These are phyloP conservation scores for Penicillium cataractarum DNA, from an alignment of 495 filamentous ascomycete species.

Conservation along the genomic window DNA sequence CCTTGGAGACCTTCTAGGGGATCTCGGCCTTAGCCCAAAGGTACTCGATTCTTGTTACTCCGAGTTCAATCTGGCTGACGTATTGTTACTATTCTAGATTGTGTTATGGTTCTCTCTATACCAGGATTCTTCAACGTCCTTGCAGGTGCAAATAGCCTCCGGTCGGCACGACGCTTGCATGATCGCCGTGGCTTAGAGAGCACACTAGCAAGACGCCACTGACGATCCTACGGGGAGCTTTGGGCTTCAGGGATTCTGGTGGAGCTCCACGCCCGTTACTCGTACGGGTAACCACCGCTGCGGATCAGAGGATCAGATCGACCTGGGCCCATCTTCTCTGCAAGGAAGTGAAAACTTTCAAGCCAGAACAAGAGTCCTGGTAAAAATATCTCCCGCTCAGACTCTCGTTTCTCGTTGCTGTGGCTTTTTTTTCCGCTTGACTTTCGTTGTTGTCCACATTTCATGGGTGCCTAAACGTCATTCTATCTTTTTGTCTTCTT, in stretches of 20 bases:
- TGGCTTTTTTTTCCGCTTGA: not conserved
- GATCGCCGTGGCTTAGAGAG: slow-evolving; percentile 14
- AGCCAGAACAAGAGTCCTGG: not conserved
- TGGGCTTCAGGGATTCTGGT: slow-evolving; percentile 6
- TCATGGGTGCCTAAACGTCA: slow-evolving; percentile 16
- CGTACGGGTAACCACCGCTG: not conserved
- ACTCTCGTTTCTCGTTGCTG: not conserved
- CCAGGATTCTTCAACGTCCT: not conserved
- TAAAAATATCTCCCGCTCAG: not conserved
- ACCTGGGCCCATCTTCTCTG: not conserved
- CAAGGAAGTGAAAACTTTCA: slow-evolving; percentile 1
- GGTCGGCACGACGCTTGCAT: not conserved
- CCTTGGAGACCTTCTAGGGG: not conserved
- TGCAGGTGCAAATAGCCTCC: slow-evolving; percentile 10
- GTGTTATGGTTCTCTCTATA: not conserved
- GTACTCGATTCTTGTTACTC: not conserved
- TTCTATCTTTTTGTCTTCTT: not conserved
- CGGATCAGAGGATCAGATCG: slow-evolving; percentile 2
- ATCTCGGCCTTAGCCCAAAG: not conserved
- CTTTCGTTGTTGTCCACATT: not conserved
- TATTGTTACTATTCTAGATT: not conserved
- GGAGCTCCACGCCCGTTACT: not conserved
- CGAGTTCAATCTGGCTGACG: not conserved
- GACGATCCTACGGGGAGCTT: slow-evolving; percentile 24
- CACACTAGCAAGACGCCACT: slow-evolving; percentile 26